A percentile compares a stretch with the other conserved stretches of the same genome.
Conservation (phyloP, 257 asterid species). For the Nicotiana undulata region DNA sequence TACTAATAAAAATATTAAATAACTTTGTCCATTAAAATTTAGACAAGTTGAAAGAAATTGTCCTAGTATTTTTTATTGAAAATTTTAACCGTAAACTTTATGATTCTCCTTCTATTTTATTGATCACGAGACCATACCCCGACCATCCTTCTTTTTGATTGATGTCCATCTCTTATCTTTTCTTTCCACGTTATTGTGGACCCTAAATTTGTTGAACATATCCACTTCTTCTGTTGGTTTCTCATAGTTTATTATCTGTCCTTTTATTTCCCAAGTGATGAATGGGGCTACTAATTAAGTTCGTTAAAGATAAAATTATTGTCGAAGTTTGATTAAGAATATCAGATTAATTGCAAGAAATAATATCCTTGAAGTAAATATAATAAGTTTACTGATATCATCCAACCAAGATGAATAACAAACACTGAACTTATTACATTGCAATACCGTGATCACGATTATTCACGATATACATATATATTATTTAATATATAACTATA, state of each 20-base stretch:
- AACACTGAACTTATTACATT: too few relatives aligned
- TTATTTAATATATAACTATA: too few relatives aligned
- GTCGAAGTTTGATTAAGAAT: not conserved
- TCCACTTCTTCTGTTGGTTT: not conserved
- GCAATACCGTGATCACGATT: too few relatives aligned
- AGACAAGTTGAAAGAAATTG: accelerated
- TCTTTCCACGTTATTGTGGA: slow-evolving; percentile 24
- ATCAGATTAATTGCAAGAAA: not conserved
- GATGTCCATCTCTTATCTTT: slow-evolving; percentile 8
- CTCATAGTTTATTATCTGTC: not conserved
- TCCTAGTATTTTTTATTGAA: too few relatives aligned
- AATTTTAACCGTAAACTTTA: too few relatives aligned
- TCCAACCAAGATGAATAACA: not conserved
- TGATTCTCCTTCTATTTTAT: too few relatives aligned
- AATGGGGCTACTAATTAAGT: not conserved
- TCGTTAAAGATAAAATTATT: not conserved
- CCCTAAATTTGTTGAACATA: slow-evolving; percentile 9
- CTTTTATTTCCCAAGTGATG: too few relatives aligned
- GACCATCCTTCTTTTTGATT: not conserved
- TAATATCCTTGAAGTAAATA: not conserved
- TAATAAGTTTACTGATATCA: not conserved
- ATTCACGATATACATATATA: too few relatives aligned
- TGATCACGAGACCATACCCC: too few relatives aligned
- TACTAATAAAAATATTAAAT: too few relatives aligned
- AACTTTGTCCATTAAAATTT: too few relatives aligned